Evolutionary conservation across 2,329 filamentous ascomycete species (phyloP), one percentile per base, ranked within the genome.

Genomic region (Hypocreales sp.): DNA sequence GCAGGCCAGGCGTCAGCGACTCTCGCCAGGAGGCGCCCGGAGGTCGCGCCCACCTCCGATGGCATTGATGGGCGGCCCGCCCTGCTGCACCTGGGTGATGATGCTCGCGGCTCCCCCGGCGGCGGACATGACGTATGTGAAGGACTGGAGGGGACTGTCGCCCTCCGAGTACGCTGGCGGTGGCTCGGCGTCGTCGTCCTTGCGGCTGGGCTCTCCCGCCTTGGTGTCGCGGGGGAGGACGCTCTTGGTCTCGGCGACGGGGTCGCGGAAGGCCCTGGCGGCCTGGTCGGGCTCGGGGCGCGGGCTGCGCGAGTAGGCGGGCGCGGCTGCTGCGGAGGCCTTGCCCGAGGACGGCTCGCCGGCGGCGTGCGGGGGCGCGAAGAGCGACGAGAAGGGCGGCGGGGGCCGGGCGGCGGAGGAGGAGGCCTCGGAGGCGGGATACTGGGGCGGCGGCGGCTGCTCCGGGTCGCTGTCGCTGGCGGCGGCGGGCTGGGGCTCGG

Each of bases 71-170:
- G 86, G 80, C 44, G 84, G 80, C 27, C 79, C 86, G 39, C 79
- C 79, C 58, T 98, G 90, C 51, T 92, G 86, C 44, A 98, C 90
- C 62, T 98, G 90, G 57, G 90, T 98, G 60, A 98, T 92, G 51
- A 98, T 93, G 71, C 90, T 95, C 62, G 86, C 79, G 44, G 86
- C 81, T 61, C 86, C 87, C 66, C 87, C 87, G 58, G 87, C 86
- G 53, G 84, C 81, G 58, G 90, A 86, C 90, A 98, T 98, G 52
- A 93, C 72, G 71, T 92, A 98, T 44, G 79, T 77, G 49, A 98
- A 98, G 31, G 83, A 82, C 34, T 79, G 70, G 51, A 98, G 73
- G 36, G 90, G 90, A 61, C 83, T 94, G 35, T 75, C 79, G 44
- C 87, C 86, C 71, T 95, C 87, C 40, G 81, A 84, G 55, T 98